Conservation (phyloP, 805 yeast species). For the Saccharomyces mikatae region DNA sequence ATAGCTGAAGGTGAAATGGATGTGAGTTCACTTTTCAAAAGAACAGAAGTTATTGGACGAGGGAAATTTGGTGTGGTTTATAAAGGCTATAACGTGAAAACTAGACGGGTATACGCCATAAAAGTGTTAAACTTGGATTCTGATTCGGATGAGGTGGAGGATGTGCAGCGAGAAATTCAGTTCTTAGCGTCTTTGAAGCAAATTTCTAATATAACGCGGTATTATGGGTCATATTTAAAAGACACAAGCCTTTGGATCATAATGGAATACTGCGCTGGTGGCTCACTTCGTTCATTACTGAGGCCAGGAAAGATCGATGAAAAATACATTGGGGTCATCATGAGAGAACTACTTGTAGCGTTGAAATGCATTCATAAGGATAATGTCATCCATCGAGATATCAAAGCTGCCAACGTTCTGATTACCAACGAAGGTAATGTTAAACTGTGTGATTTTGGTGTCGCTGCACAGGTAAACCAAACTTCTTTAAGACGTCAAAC, state of each 20-base stretch:
- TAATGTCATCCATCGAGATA: conserved; percentile 92
- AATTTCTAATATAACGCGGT: conserved; percentile 87
- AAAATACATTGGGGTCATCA: conserved; percentile 69
- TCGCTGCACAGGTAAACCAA: conserved; percentile 85
- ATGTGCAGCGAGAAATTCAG: conserved; percentile 88
- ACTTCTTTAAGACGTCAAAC: conserved; percentile 76
- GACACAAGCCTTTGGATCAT: conserved; percentile 95
- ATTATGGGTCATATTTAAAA: conserved; percentile 77
- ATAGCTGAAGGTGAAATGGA: conserved; percentile 13
- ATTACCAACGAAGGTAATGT: conserved; percentile 85
- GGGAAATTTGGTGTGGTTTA: conserved; percentile 97
- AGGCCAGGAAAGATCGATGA: conserved; percentile 88
- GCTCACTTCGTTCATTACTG: conserved; percentile 77
- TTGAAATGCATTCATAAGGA: conserved; percentile 73
- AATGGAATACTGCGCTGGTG: conserved; percentile 97
- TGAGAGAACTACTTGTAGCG: conserved; percentile 74
- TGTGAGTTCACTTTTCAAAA: conserved; percentile 44
- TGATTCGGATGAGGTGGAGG: conserved; percentile 86
- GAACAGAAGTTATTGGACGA: conserved; percentile 87
- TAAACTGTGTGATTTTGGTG: conserved; percentile 94
- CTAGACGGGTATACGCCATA: conserved; percentile 81
- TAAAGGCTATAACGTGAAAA: conserved; percentile 64
- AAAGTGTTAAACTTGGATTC: conserved; percentile 89
- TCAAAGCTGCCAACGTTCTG: conserved; percentile 91
- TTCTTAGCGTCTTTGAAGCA: conserved; percentile 73